Evolutionary conservation across 2,329 filamentous ascomycete genomes (phyloP).

Genomic region (Incumbomyces lentus): DNA sequence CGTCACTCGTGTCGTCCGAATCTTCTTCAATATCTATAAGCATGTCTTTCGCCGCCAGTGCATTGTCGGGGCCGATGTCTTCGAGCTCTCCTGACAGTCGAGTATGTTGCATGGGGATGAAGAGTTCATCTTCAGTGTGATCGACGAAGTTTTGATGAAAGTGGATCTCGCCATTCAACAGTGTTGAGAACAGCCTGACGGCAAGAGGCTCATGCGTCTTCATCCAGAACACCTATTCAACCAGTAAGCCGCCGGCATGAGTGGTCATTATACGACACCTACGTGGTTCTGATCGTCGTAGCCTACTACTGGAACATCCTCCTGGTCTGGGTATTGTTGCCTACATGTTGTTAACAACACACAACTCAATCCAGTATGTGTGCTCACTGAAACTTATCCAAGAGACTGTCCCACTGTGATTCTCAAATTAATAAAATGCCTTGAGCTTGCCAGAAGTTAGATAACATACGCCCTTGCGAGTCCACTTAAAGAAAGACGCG

Average conservation of each 20-base stretch:
- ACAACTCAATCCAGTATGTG: too few species aligned
- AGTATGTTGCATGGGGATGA: not conserved
- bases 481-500: not conserved
- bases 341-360: too few species aligned
- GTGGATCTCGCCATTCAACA: constrained; percentile 12
- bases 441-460: too few species aligned
- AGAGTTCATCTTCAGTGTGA: constrained; percentile 7
- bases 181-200: constrained; percentile 9
- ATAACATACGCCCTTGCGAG: not conserved
- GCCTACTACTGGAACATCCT: too few species aligned
- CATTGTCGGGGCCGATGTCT: not conserved
- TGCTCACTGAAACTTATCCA: too few species aligned
- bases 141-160: constrained; percentile 9
- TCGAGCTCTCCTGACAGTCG: not conserved
- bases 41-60: not conserved
- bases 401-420: too few species aligned
- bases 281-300: too few species aligned
- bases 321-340: too few species aligned
- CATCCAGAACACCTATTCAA: not conserved
- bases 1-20: constrained; percentile 11
- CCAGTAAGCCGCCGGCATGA: too few species aligned
- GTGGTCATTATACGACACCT: too few species aligned
- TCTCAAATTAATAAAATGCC: too few species aligned
- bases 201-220: not conserved
- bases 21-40: constrained; percentile 14